A percentile compares a stretch with the other conserved stretches of the same genome.
phyloP scores from a whole-genome alignment of 2,329 filamentous ascomycete genomes.

The Pyrenochaeta sp. region DNA sequence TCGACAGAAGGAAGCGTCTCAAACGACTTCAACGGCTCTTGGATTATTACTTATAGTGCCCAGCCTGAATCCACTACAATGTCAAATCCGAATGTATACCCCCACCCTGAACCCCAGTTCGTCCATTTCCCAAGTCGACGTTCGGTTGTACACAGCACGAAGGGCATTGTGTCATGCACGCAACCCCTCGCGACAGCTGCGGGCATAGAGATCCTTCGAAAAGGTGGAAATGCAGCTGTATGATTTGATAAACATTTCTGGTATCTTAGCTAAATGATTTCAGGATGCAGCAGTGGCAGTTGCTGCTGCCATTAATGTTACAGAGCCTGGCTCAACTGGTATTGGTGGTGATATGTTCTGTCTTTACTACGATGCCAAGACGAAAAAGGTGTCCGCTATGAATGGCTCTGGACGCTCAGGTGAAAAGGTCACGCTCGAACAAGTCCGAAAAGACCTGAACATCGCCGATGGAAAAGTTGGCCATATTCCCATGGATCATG shows the following conservation, averaged over 20 bases:
- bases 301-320: slow-evolving; percentile 90
- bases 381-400: slow-evolving; percentile 80
- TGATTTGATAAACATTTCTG: slow-evolving; percentile 46
- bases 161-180: slow-evolving; percentile 88
- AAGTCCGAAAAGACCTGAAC: slow-evolving; percentile 72
- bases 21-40: slow-evolving; percentile 16
- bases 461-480: slow-evolving; percentile 64
- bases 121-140: slow-evolving; percentile 77
- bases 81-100: slow-evolving; percentile 54
- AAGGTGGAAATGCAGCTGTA: slow-evolving; percentile 93
- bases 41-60: too few species aligned
- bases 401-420: slow-evolving; percentile 93
- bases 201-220: slow-evolving; percentile 81
- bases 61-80: slow-evolving; percentile 15
- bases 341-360: slow-evolving; percentile 99
- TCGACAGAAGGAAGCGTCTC: slow-evolving; percentile 21
- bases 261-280: slow-evolving; percentile 4
- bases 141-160: slow-evolving; percentile 91
- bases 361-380: slow-evolving; percentile 85
- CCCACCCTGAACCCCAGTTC: slow-evolving; percentile 60
- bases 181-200: slow-evolving; percentile 90
- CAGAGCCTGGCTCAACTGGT: slow-evolving; percentile 89
- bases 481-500: slow-evolving; percentile 75
- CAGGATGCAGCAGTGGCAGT: slow-evolving; percentile 97
- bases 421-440: slow-evolving; percentile 71